Conservation (phyloP, 257 asterid species). For the Knoxia roxburghii region DNA sequence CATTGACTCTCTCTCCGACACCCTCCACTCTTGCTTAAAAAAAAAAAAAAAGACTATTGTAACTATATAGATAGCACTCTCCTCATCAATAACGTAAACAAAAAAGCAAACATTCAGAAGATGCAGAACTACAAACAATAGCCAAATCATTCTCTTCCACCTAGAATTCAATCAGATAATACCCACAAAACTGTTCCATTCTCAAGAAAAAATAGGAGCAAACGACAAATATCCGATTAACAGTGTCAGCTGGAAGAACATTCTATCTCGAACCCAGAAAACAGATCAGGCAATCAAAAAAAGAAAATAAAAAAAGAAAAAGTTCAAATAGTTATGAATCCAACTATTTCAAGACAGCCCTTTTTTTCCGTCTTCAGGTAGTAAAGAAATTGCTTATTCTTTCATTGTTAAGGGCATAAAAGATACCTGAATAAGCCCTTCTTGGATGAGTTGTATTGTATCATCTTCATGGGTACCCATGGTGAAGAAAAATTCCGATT, state of each 20-base stretch:
- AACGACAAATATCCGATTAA: not conserved
- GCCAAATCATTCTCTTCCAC: not conserved
- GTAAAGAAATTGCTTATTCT: not conserved
- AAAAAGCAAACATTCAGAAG: not conserved
- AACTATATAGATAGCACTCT: not conserved
- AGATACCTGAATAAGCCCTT: constrained; percentile 51
- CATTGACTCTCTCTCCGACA: no score
- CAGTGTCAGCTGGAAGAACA: not conserved
- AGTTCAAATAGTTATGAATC: not conserved
- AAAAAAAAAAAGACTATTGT: not conserved
- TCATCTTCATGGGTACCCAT: constrained; percentile 62
- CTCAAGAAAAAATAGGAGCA: not conserved
- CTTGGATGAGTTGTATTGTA: constrained; percentile 50
- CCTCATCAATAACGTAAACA: not conserved
- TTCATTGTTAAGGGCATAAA: not conserved
- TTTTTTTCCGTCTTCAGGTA: not conserved
- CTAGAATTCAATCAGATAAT: not conserved
- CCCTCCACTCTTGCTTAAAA: not conserved
- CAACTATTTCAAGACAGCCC: constrained; percentile 1
- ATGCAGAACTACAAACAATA: not conserved
- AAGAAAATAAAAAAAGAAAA: not conserved
- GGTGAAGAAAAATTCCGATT: not conserved
- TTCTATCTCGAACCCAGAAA: not conserved
- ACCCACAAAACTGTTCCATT: not conserved
- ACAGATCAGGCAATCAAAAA: not conserved